Evolutionary conservation across 192 early-diverging fungal genomes (phyloP).

Genomic region (Neocallimastix lanati): DNA sequence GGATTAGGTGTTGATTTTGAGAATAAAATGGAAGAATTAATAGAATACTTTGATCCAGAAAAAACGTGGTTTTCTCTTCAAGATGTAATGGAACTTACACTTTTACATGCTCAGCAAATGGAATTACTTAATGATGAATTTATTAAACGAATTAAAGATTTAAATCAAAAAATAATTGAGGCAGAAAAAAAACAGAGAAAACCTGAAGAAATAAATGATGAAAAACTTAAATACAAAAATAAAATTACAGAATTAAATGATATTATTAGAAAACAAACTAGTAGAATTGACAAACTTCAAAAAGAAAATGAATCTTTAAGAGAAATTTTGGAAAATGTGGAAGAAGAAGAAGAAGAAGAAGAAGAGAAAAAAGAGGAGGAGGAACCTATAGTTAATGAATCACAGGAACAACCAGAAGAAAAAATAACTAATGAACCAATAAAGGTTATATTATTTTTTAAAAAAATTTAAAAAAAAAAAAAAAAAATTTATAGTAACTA

Average conservation of each 20-base stretch:
- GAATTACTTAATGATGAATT: conserved; percentile 30
- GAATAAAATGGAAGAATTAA: neutral
- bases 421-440: no score
- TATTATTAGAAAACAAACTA: no score
- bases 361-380: no score
- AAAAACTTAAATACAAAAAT: neutral
- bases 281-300: no score
- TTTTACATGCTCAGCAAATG: conserved; percentile 38
- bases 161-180: neutral
- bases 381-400: no score
- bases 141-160: conserved; percentile 1
- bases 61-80: conserved; percentile 20
- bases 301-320: no score
- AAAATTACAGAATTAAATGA: neutral
- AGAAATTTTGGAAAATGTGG: no score
- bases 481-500: no score
- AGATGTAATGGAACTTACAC: conserved; percentile 40
- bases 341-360: no score
- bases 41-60: neutral
- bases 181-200: neutral
- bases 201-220: neutral
- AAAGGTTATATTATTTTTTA: no score
- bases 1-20: neutral
- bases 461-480: no score
- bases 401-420: no score